Evolutionary conservation across 768 basidiomycete species (phyloP), one percentile per base, ranked within the genome.

Genomic region (Sporobolomyces phaffii): DNA sequence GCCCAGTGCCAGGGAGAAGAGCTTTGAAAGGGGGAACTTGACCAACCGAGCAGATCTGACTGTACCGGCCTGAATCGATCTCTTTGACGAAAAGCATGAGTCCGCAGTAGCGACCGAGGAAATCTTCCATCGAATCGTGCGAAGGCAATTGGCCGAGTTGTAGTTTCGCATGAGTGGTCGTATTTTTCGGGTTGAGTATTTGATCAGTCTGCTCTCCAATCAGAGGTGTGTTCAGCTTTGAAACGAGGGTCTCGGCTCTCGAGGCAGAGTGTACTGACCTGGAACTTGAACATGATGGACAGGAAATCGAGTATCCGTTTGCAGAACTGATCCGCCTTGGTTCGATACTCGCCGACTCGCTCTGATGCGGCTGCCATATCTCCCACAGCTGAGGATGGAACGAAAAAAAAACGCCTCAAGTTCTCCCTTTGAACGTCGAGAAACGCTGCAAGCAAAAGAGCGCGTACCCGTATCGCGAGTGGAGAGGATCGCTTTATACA

Each of bases 341-440:
- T 91, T 65, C 84, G 83, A 75, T 98, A 98, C 77, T 97, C 94
- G 68, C 87, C 85, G 67, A 96, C 80, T 31, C 92, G 82, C 78
- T 92, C 92, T 84, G 93, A 93, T 0, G 91, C 92, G 10, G 92
- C 92, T n/a, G 92, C 91, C 86, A 97, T 94, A 74, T 94, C 94
- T 86, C 73, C 72, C 56, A 70, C 72, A 49, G 65, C 73, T 73
- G 24, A 13, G 20, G 33, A 26, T 4, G 4, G 58, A n/a, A n/a
- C n/a, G n/a, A n/a, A n/a, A n/a, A n/a, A 15, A n/a, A 1, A 48
- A 44, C 41, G 20, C 26, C 34, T 43, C 10, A 36, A 18, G 10
- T 26, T 8, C n/a, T 10, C 33, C 50, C 29, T 28, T 33, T 34
- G 17, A 26, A 49, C 6, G 13, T 41, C 24, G n/a, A 47, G 40